Base-by-base conservation (phyloP, 768 basidiomycete genomes). In the Hydnomerulius pinastri region DNA sequence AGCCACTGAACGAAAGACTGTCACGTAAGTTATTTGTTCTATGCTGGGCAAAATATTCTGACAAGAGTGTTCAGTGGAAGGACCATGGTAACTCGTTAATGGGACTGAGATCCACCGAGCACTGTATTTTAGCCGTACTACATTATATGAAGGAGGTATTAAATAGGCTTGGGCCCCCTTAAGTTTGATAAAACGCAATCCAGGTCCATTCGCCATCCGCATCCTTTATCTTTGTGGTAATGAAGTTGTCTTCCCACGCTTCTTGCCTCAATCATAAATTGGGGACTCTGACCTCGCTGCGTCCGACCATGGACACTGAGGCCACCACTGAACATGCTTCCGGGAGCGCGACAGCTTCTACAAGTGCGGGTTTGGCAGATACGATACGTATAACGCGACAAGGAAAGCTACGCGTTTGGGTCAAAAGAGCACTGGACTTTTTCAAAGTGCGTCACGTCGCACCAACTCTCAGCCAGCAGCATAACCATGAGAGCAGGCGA, bases 1-100 rank as follows among this genome's bases (percentile, higher is more conserved):
- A 3, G 82, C 80, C 3, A 79, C 77, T 2, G 94, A 95, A 64
- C 78, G 89, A 62, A 98, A 92, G 81, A 99, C 97, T 7, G 94
- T 87, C 25, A 92, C 77, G 92, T 93, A 63, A 49, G 67, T 67
- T 12, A 4, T 12, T 35, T 43, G 11, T n/a, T 42, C 39, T n/a
- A 28, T 13, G 29, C 51, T 25, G 18, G 8, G 4, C 13, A 18
- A 47, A 35, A 24, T 41, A 18, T 42, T 20, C 51, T 64, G 35
- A 62, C 29, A 25, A 20, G 46, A 42, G 55, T 37, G 24, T 51
- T n/a, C 57, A 84, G 82, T 56, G 82, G 82, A 39, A 75, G 81
- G 60, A 83, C 81, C 9, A 73, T 84, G 76, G 62, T 77, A 39
- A 73, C 72, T 48, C 79, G 82, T 54, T 83, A 67, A 73, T 20